Evolutionary conservation across 129 eudicot species (phyloP).

Genomic region (Heracleum sosnowskyi): DNA sequence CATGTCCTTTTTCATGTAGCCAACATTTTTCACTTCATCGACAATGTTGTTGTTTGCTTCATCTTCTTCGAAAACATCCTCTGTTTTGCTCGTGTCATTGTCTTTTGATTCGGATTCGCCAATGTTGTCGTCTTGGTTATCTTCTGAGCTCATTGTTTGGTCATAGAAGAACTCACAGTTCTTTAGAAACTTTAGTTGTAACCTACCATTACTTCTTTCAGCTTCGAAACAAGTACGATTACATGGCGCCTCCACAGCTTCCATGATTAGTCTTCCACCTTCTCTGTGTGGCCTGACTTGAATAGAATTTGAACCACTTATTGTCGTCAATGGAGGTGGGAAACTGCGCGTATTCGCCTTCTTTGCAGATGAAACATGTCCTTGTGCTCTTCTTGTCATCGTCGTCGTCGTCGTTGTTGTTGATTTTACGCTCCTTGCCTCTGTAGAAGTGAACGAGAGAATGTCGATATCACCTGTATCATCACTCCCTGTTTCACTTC

Average conservation of each 20-base stretch:
- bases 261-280: slow-evolving; percentile 60
- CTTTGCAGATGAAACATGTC: slow-evolving; percentile 6
- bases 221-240: slow-evolving; percentile 33
- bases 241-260: slow-evolving; percentile 46
- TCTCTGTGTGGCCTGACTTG: slow-evolving; percentile 47
- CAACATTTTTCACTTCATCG: slow-evolving; percentile 8
- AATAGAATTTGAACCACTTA: slow-evolving; percentile 45
- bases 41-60: not conserved
- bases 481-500: slow-evolving; percentile 73
- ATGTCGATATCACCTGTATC: slow-evolving; percentile 18
- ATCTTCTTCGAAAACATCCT: not conserved
- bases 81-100: not conserved
- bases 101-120: not conserved
- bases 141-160: not conserved
- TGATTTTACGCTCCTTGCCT: slow-evolving; percentile 1
- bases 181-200: slow-evolving; percentile 32
- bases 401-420: not conserved
- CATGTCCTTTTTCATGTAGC: slow-evolving; percentile 1
- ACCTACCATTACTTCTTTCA: slow-evolving; percentile 69
- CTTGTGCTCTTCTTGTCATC: not conserved
- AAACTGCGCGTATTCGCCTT: slow-evolving; percentile 26
- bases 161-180: slow-evolving; percentile 13
- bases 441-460: slow-evolving; percentile 12
- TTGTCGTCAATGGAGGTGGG: slow-evolving; percentile 83
- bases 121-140: not conserved